These are phyloP conservation scores for Teunomyces panamensis DNA, from an alignment of 805 yeast genomes.

Conservation along the genomic window DNA sequence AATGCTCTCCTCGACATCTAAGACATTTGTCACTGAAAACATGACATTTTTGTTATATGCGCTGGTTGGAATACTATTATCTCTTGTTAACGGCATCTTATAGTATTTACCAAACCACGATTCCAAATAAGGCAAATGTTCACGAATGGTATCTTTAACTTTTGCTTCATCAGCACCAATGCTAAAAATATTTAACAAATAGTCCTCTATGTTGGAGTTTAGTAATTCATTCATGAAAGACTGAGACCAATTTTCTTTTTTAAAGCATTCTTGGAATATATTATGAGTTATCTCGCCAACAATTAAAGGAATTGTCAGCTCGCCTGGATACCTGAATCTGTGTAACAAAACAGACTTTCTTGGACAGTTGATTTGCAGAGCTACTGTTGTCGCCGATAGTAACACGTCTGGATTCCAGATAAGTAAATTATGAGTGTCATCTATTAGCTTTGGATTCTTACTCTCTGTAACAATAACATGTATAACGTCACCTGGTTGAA, in stretches of 20 bases:
- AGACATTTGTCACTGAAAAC: slow-evolving; percentile 50
- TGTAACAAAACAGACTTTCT: slow-evolving; percentile 64
- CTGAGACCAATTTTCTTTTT: slow-evolving; percentile 31
- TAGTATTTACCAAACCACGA: slow-evolving; percentile 52
- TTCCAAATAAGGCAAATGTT: slow-evolving; percentile 51
- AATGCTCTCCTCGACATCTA: slow-evolving; percentile 86
- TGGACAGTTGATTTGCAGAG: slow-evolving; percentile 71
- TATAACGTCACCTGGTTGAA: slow-evolving; percentile 52
- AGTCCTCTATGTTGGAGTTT: slow-evolving; percentile 41
- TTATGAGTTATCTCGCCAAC: slow-evolving; percentile 84
- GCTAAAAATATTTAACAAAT: slow-evolving; percentile 51
- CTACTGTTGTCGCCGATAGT: slow-evolving; percentile 76
- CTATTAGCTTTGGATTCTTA: slow-evolving; percentile 44
- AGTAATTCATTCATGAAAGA: slow-evolving; percentile 35
- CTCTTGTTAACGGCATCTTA: slow-evolving; percentile 13
- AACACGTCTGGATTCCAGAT: slow-evolving; percentile 82
- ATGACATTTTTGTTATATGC: slow-evolving; percentile 4
- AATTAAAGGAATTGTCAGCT: slow-evolving; percentile 58
- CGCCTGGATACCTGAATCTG: slow-evolving; percentile 61
- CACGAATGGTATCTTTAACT: slow-evolving; percentile 40
- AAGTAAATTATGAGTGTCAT: slow-evolving; percentile 57
- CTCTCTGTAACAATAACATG: slow-evolving; percentile 54
- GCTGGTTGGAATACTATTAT: slow-evolving; percentile 8
- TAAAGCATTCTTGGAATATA: slow-evolving; percentile 61
- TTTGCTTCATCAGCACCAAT: slow-evolving; percentile 49